Percentiles rank a stretch among this genome's conserved stretches.
phyloP scores from a whole-genome alignment of 805 yeast species.

The Wickerhamiella dianesei region DNA sequence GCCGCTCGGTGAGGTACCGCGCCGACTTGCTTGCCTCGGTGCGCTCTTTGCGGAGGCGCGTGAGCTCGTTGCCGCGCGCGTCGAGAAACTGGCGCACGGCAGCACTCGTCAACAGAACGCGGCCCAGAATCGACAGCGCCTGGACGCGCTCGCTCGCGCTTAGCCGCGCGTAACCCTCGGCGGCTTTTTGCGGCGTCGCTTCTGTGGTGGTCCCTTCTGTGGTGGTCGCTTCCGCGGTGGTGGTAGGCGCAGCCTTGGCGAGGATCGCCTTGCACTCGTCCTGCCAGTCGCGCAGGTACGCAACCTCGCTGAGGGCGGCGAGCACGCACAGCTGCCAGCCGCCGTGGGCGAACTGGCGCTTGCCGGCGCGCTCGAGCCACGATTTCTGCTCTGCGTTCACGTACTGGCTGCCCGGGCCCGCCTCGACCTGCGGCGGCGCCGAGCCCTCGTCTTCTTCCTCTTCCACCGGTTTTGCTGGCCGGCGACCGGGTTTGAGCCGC shows the following conservation, averaged over 20 bases:
- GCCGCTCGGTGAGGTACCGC: constrained; percentile 38
- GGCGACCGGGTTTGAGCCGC: constrained; percentile 1
- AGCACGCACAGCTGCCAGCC: constrained; percentile 69
- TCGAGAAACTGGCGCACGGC: constrained; percentile 54
- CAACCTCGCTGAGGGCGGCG: constrained; percentile 54
- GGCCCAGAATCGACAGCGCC: constrained; percentile 48
- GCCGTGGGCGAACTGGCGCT: constrained; percentile 67
- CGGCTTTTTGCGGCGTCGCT: constrained; percentile 38
- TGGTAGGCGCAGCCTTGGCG: not conserved
- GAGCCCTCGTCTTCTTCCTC: not conserved
- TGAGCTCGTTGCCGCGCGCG: constrained; percentile 48
- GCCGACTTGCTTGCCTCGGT: constrained; percentile 42
- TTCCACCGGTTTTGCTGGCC: not conserved
- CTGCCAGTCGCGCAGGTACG: constrained; percentile 42
- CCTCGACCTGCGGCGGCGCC: constrained; percentile 3
- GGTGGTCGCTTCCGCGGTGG: constrained; percentile 15
- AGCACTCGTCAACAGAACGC: constrained; percentile 45
- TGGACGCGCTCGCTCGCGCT: constrained; percentile 41
- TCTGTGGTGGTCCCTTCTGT: not conserved
- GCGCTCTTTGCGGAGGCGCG: constrained; percentile 50
- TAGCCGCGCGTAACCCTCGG: constrained; percentile 43
- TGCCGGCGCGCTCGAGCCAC: constrained; percentile 70
- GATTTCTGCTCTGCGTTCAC: constrained; percentile 3
- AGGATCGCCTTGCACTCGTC: constrained; percentile 35
- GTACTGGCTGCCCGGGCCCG: constrained; percentile 3